Conservation (phyloP, 2,329 filamentous ascomycete species). For the Botrytis deweyae region DNA sequence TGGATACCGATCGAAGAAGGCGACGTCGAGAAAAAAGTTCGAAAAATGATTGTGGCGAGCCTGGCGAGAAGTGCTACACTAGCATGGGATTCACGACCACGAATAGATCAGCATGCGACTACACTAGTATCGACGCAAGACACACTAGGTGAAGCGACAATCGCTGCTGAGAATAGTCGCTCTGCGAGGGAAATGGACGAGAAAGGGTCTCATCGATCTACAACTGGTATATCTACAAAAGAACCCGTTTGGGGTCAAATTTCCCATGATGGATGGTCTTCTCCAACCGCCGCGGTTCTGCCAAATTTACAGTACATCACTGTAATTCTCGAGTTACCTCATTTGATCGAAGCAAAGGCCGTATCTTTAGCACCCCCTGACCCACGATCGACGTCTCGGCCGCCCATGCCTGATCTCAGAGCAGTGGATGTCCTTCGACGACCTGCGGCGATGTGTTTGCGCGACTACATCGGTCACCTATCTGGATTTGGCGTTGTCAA, state of each 20-base stretch:
- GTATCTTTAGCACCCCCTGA: slow-evolving; percentile 73
- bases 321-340: slow-evolving; percentile 80
- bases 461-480: slow-evolving; percentile 76
- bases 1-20: slow-evolving; percentile 85
- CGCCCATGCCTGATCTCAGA: slow-evolving; percentile 59
- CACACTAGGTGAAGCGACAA: slow-evolving; percentile 33
- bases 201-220: slow-evolving; percentile 25
- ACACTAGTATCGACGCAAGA: slow-evolving; percentile 36
- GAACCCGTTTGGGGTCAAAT: slow-evolving; percentile 71
- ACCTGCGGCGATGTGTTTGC: slow-evolving; percentile 67
- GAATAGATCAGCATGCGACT: slow-evolving; percentile 47
- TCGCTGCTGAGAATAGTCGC: slow-evolving; percentile 22
- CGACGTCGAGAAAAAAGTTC: slow-evolving; percentile 73
- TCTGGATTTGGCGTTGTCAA: slow-evolving; percentile 64
- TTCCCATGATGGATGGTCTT: slow-evolving; percentile 84
- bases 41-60: slow-evolving; percentile 70
- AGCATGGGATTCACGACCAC: slow-evolving; percentile 73
- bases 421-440: slow-evolving; percentile 72
- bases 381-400: slow-evolving; percentile 42
- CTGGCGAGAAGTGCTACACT: slow-evolving; percentile 77
- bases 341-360: slow-evolving; percentile 89
- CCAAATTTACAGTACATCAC: slow-evolving; percentile 79
- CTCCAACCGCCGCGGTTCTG: slow-evolving; percentile 71
- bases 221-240: slow-evolving; percentile 30
- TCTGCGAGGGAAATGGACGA: slow-evolving; percentile 20